Base-by-base conservation (phyloP, 176 grass and related monocot genomes). In the Dendrocalamus sinicus region DNA sequence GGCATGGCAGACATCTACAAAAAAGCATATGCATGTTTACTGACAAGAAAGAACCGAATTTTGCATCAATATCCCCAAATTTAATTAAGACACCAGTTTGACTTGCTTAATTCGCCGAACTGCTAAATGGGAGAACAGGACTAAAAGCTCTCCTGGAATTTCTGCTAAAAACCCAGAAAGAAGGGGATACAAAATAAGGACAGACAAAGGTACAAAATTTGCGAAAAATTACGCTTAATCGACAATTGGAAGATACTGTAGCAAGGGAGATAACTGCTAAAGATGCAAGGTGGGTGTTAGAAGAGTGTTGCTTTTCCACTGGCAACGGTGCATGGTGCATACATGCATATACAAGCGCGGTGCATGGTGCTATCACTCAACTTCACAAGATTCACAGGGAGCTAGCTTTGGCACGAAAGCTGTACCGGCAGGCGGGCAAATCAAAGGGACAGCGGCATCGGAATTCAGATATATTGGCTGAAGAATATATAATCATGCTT, bases 321-420 rank as follows among this genome's bases (percentile, higher is more conserved):
- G 70, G 15, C 70, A n/a, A n/a, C n/a, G n/a, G n/a, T n/a, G n/a
- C n/a, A n/a, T n/a, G n/a, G n/a, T 43, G 41, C 41, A 43, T 43
- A 43, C 41, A 43, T 41, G 40, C 40, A 41, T 41, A 41, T 41
- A 41, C 43, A 44, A 10, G 44, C 44, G 8, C 44, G 8, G 44
- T 20, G 16, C 24, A 62, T 28, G 22, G 47, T 28, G 65, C 80
- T 14, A 10, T 75, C 66, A 75, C 24, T 63, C 52, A 19, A 43
- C 65, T 61, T 88, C 46, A 23, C 1, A 28, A 65, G 87, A 79
- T 89, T 79, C 55, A 23, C 4, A 6, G 22, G 47, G 51, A 44
- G 43, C 41, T 8, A 69, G 63, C 26, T 12, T 68, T 71, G 74
- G 81, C 66, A 54, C 57, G 80, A 89, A 84, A 88, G 87, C 23